phyloP scores from a whole-genome alignment of 2,329 filamentous ascomycete genomes.

The Fusarium hainanense region DNA sequence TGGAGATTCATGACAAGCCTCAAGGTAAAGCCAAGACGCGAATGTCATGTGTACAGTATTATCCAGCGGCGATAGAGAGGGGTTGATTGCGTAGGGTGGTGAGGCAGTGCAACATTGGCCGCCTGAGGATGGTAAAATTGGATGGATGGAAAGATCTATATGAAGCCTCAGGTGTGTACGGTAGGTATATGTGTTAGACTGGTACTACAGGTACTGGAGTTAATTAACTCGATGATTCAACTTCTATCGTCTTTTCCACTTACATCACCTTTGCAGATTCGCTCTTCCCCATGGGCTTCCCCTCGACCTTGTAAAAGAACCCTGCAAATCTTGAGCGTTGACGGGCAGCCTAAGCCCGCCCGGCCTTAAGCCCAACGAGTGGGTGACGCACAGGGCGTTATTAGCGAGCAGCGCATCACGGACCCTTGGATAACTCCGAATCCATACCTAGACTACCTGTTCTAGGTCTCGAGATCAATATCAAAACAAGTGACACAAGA shows the following conservation, averaged over 20 bases:
- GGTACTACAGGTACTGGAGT: background rate
- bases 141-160: background rate
- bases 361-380: slow-evolving; percentile 15
- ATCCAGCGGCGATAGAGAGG: slow-evolving; percentile 26
- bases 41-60: slow-evolving; percentile 30
- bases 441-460: no score
- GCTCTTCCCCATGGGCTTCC: background rate
- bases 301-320: slow-evolving; percentile 15
- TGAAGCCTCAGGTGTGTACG: background rate
- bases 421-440: slow-evolving; percentile 33
- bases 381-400: slow-evolving; percentile 42
- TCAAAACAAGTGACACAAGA: background rate
- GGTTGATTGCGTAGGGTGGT: slow-evolving; percentile 46
- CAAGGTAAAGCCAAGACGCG: slow-evolving; percentile 26
- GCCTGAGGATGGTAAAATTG: slow-evolving; percentile 9
- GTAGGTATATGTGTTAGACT: background rate
- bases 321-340: slow-evolving; percentile 26
- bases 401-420: slow-evolving; percentile 35
- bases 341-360: background rate
- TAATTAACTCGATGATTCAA: background rate
- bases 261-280: background rate
- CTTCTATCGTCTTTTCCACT: background rate
- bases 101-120: slow-evolving; percentile 44
- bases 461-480: background rate
- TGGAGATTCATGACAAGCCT: slow-evolving; percentile 9